These are phyloP conservation scores for Zarea fungicola DNA, from an alignment of 2,329 filamentous ascomycete species.

Conservation along the genomic window DNA sequence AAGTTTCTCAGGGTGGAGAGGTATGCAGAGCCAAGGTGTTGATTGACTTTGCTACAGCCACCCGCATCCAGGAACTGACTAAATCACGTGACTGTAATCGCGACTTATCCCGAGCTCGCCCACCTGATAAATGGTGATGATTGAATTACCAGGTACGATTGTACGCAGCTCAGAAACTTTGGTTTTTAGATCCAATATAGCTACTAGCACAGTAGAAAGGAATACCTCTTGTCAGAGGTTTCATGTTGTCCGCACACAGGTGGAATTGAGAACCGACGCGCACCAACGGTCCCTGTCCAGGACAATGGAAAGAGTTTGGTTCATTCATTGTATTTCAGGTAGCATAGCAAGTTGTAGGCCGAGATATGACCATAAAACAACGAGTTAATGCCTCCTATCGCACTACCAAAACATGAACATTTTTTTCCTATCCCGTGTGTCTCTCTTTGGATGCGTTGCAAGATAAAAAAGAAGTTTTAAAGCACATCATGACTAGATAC, in stretches of 20 bases:
- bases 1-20: conserved; percentile 44
- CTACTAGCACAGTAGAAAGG: too few species aligned
- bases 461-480: conserved; percentile 16
- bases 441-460: conserved; percentile 10
- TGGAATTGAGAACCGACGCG: too few species aligned
- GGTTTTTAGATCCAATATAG: too few species aligned
- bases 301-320: conserved; percentile 8
- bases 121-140: too few species aligned
- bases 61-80: conserved; percentile 20
- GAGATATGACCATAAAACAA: conserved; percentile 8
- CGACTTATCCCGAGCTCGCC: conserved; percentile 8
- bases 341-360: conserved; percentile 4
- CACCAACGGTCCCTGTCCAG: too few species aligned
- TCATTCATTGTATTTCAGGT: conserved; percentile 13
- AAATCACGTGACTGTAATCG: conserved; percentile 13
- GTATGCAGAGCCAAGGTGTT: conserved; percentile 40
- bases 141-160: too few species aligned
- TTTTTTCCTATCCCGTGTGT: conserved; percentile 10
- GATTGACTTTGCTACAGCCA: conserved; percentile 40
- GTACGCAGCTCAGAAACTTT: too few species aligned
- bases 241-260: too few species aligned
- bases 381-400: conserved; percentile 11
- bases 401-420: conserved; percentile 13
- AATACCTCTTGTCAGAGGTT: too few species aligned
- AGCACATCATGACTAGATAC: conserved; percentile 51